Conservation (phyloP, 1,284 basidiomycete genomes). For the Anthracocystis panici-leucophaei region DNA sequence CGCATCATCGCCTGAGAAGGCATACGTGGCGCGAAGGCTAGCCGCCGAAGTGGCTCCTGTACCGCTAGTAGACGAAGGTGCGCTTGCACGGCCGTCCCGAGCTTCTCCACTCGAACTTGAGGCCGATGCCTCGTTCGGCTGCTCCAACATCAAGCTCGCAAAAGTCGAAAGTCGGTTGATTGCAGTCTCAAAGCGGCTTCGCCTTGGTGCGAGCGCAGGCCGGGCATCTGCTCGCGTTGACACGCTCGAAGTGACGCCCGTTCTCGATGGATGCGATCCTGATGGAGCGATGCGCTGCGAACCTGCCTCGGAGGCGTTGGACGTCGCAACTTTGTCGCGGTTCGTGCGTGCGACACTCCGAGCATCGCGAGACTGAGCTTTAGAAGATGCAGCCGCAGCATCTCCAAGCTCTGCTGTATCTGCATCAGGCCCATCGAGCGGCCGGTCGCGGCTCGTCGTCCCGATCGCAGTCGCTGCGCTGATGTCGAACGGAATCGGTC, state of each 20-base stretch:
- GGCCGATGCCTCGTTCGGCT: slow-evolving; percentile 24
- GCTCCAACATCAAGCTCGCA: slow-evolving; percentile 60
- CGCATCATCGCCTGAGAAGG: slow-evolving; percentile 64
- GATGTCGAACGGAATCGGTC: slow-evolving; percentile 31
- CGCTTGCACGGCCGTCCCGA: slow-evolving; percentile 2
- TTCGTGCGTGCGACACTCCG: background rate
- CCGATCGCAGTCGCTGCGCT: background rate
- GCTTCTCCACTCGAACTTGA: background rate
- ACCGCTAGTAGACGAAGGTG: background rate
- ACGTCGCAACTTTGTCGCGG: background rate
- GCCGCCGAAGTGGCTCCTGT: slow-evolving; percentile 11
- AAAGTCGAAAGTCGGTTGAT: slow-evolving; percentile 62
- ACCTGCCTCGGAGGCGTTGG: background rate
- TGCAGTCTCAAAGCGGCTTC: slow-evolving; percentile 52
- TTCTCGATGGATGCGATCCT: slow-evolving; percentile 7
- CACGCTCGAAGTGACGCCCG: slow-evolving; percentile 21
- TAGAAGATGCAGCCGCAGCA: slow-evolving; percentile 7
- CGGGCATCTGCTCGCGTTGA: slow-evolving; percentile 9
- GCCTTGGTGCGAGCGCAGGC: slow-evolving; percentile 12
- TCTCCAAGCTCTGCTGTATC: background rate
- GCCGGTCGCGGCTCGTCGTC: background rate
- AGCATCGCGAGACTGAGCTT: background rate
- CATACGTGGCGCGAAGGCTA: slow-evolving; percentile 61
- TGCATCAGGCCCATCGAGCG: background rate
- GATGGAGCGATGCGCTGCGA: background rate